A percentile compares a stretch with the other conserved stretches of the same genome.
phyloP scores from a whole-genome alignment of 225 moss, liverwort and hornwort species.

The Asterella californica region DNA sequence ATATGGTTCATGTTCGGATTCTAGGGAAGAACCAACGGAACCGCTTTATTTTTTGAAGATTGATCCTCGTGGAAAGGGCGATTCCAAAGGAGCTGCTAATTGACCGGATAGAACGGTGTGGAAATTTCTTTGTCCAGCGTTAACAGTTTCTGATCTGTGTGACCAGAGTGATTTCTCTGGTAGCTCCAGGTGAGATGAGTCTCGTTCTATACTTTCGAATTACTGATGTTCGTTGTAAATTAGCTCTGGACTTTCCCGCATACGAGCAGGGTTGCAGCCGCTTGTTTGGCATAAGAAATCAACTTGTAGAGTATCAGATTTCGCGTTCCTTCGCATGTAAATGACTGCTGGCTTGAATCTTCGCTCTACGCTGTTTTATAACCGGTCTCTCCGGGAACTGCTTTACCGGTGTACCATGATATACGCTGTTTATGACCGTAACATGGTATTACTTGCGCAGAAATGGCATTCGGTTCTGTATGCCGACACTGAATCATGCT shows the following conservation, averaged over 20 bases:
- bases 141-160: neutral
- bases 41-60: slow-evolving; percentile 69
- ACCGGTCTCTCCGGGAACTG: too few species aligned
- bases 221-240: neutral
- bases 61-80: slow-evolving; percentile 35
- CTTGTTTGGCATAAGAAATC: neutral
- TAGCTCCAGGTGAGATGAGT: slow-evolving; percentile 9
- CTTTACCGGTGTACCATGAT: too few species aligned
- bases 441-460: slow-evolving; percentile 5
- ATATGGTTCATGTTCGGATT: neutral
- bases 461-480: slow-evolving; percentile 4
- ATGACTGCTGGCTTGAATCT: neutral
- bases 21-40: slow-evolving; percentile 78
- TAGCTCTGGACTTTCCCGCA: neutral
- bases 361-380: too few species aligned
- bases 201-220: neutral
- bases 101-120: neutral
- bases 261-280: neutral
- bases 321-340: neutral
- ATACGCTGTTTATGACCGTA: neutral
- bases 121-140: neutral
- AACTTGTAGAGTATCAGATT: neutral
- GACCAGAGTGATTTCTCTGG: neutral
- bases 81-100: slow-evolving; percentile 1
- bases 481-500: slow-evolving; percentile 35